Base-by-base conservation (phyloP, 2,329 filamentous ascomycete species). In the Ilyonectria mors-panacis region DNA sequence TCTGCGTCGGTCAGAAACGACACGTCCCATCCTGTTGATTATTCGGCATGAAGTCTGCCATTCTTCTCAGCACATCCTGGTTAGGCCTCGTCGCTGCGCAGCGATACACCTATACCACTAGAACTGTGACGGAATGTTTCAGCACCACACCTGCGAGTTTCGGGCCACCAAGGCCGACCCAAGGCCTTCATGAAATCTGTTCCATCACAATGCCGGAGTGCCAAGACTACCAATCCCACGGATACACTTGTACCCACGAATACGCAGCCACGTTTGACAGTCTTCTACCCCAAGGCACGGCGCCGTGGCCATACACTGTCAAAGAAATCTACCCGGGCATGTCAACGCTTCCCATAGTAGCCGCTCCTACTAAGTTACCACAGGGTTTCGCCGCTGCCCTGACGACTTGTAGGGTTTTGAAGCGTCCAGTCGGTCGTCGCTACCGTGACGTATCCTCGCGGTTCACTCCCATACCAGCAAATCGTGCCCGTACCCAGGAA, bases 301-400 rank as follows among this genome's bases (percentile, higher is more conserved):
- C 56, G 28, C 59, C 64, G 37, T 71, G 62, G 39, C 59, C 72
- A 21, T 76, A 76, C 13, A 26, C 66, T 17, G 65, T 76, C 60
- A 73, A 73, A 47, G 74, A 76, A 59, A 39, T 76, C n/a, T 76
- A 75, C n/a, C 72, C 58, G 8, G 71, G 74, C 62, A 76, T 76
- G 74, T 73, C 70, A 6, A 65, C 65, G 6, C 70, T 72, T 57
- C 72, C 73, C 9, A 63, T 50, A 42, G 65, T 67, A 51, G 53
- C 63, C n/a, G 65, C 65, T 6, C 67, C 69, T 12, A 76, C 72
- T 33, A 54, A 28, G 12, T 37, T 71, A 9, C 74, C 73, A 7
- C 73, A 76, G 8, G 74, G 73, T 12, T 76, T 76, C 55, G 75
- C 71, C 1, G 23, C 71, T 9, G 63, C 42, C 17, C 55, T 69